These are phyloP conservation scores for Grosmannia huntii DNA, from an alignment of 2,329 filamentous ascomycete species.

Conservation along the genomic window DNA sequence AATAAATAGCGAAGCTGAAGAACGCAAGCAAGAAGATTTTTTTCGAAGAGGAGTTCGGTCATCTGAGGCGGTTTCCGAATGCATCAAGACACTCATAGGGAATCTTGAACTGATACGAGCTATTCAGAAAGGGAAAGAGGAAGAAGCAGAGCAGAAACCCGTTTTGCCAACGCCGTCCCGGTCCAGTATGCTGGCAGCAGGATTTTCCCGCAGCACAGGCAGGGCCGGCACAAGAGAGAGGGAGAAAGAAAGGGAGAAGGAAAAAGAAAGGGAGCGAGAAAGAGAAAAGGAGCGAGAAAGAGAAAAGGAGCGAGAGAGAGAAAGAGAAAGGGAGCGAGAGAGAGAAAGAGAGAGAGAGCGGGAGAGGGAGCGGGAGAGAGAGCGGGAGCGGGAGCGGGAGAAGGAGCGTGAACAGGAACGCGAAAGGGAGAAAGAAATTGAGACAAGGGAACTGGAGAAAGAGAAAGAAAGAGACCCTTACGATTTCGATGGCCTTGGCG, in stretches of 20 bases:
- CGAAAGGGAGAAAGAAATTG: background rate
- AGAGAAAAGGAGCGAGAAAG: conserved; percentile 14
- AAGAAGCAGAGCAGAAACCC: conserved; percentile 19
- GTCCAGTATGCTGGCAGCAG: conserved; percentile 10
- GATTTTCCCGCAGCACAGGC: conserved; percentile 9
- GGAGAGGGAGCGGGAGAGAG: conserved; percentile 10
- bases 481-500: conserved; percentile 29
- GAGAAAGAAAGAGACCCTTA: conserved; percentile 17
- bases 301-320: conserved; percentile 16
- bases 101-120: conserved; percentile 26
- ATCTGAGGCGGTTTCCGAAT: conserved; percentile 21
- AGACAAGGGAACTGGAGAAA: conserved; percentile 1
- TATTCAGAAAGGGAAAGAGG: conserved; percentile 28
- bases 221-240: conserved; percentile 14
- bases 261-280: conserved; percentile 8
- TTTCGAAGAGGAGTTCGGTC: conserved; percentile 18
- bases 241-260: conserved; percentile 13
- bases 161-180: conserved; percentile 11
- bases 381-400: conserved; percentile 13
- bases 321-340: conserved; percentile 20
- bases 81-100: conserved; percentile 22
- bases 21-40: conserved; percentile 17
- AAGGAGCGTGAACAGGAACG: conserved; percentile 10
- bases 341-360: conserved; percentile 15
- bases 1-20: conserved; percentile 17